Evolutionary conservation across 306 rosid species (phyloP).

Genomic region (Boehmeria nivea): DNA sequence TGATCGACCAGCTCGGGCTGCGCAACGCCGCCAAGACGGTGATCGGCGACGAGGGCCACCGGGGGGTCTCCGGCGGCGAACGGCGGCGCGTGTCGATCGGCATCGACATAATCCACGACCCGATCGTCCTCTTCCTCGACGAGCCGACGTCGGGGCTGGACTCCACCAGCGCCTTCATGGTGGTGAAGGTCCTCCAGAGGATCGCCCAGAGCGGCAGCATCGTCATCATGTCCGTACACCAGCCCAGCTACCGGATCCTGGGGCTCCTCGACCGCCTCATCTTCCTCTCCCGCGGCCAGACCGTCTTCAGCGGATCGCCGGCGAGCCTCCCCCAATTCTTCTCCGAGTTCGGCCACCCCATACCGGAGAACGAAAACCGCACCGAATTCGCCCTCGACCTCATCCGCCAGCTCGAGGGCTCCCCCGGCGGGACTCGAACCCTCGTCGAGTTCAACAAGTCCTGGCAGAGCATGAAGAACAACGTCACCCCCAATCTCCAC

Average conservation of each 20-base stretch:
- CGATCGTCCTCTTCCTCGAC: constrained; percentile 78
- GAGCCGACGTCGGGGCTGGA: constrained; percentile 95
- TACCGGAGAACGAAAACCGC: constrained; percentile 80
- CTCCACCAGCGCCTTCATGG: constrained; percentile 94
- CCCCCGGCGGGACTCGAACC: constrained; percentile 62
- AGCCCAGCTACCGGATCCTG: constrained; percentile 80
- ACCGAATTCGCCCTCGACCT: constrained; percentile 94
- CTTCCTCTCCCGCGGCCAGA: constrained; percentile 76
- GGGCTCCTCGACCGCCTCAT: constrained; percentile 71
- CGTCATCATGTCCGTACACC: constrained; percentile 88
- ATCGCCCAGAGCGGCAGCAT: constrained; percentile 96
- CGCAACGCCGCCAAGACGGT: constrained; percentile 69
- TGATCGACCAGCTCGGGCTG: constrained; percentile 87
- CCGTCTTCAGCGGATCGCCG: constrained; percentile 85
- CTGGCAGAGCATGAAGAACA: constrained; percentile 64
- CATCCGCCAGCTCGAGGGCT: constrained; percentile 82
- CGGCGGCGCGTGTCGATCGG: constrained; percentile 93
- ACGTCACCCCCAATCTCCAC: not conserved
- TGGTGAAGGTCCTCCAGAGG: constrained; percentile 84
- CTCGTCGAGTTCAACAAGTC: constrained; percentile 80
- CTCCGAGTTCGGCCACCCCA: constrained; percentile 75
- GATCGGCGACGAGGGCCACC: constrained; percentile 91
- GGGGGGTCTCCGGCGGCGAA: constrained; percentile 93
- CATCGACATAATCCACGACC: constrained; percentile 86
- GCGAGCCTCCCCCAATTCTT: constrained; percentile 48